Conservation (phyloP, 257 asterid species). For the Nicotiana tomentosiformis region DNA sequence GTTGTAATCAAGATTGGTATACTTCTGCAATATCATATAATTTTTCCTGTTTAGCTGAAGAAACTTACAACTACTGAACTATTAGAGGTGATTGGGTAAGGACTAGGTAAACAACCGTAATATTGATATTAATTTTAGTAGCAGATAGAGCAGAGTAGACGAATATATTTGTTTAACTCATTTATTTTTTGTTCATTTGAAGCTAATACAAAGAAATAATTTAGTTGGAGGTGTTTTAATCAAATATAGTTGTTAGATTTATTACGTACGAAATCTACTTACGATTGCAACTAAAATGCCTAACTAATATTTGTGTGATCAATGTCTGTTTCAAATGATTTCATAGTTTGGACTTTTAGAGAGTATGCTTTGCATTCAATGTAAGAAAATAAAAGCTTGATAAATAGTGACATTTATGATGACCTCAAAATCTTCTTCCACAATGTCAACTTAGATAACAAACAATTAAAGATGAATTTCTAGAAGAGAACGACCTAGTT, state of each 20-base stretch:
- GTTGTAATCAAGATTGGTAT: neutral
- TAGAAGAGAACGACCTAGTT: neutral
- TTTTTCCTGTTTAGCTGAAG: neutral
- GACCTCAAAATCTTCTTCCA: neutral
- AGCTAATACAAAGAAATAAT: neutral
- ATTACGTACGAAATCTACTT: neutral
- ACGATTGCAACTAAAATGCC: neutral
- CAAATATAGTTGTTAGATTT: neutral
- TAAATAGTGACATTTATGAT: neutral
- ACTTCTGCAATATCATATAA: neutral
- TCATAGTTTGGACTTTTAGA: neutral
- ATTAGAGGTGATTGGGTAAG: neutral
- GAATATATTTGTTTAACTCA: neutral
- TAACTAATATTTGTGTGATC: neutral
- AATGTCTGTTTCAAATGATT: neutral
- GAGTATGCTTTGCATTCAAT: neutral
- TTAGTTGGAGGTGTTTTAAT: neutral
- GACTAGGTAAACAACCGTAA: neutral
- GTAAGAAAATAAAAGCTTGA: neutral
- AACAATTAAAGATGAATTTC: neutral
- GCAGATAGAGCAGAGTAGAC: neutral
- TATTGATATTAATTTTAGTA: neutral
- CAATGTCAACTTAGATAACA: neutral
- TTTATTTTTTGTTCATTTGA: neutral
- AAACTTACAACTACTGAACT: neutral